These are phyloP conservation scores for Bertia moriformis DNA, from an alignment of 2,329 filamentous ascomycete species.

Conservation along the genomic window DNA sequence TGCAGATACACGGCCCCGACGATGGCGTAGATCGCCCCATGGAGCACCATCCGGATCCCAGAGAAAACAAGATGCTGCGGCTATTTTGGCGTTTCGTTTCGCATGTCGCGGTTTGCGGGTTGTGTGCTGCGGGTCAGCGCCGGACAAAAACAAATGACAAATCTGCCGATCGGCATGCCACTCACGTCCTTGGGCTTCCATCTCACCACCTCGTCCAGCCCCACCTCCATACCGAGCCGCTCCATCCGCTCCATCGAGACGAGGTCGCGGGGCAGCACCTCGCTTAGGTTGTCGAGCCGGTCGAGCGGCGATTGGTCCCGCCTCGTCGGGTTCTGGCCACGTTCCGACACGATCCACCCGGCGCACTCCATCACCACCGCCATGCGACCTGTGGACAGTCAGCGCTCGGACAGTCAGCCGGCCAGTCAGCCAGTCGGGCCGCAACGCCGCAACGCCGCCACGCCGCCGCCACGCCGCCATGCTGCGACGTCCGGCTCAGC, in stretches of 20 bases:
- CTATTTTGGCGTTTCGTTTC: background rate
- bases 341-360: slow-evolving; percentile 24
- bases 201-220: slow-evolving; percentile 61
- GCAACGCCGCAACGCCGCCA: background rate
- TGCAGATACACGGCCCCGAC: slow-evolving; percentile 82
- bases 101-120: slow-evolving; percentile 1
- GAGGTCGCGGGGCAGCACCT: slow-evolving; percentile 41
- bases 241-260: slow-evolving; percentile 53
- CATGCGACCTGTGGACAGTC: slow-evolving; percentile 13
- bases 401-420: too few species aligned
- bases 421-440: too few species aligned
- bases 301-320: slow-evolving; percentile 44
- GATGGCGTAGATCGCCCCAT: slow-evolving; percentile 69
- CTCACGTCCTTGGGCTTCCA: slow-evolving; percentile 78
- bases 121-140: slow-evolving; percentile 7
- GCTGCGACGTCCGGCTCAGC: background rate
- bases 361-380: slow-evolving; percentile 11
- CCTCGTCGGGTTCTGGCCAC: slow-evolving; percentile 52
- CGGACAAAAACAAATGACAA: slow-evolving; percentile 1
- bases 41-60: slow-evolving; percentile 63
- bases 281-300: slow-evolving; percentile 59
- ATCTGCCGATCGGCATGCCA: too few species aligned
- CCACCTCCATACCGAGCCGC: slow-evolving; percentile 53
- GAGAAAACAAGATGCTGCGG: background rate
- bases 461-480: background rate